Conservation (phyloP, 768 basidiomycete genomes). For the Megacollybia marginata region DNA sequence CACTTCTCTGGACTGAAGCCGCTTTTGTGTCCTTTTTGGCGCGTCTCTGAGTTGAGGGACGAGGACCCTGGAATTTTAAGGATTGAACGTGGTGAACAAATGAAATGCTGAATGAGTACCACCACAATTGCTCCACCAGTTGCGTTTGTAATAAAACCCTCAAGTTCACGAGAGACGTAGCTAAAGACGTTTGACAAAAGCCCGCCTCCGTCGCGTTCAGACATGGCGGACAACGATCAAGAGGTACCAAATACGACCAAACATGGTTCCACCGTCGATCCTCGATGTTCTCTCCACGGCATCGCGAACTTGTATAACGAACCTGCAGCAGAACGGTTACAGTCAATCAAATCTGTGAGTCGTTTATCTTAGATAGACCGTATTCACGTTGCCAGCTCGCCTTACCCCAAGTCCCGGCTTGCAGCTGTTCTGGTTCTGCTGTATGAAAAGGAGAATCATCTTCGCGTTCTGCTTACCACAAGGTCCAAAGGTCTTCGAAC, state of each 20-base stretch:
- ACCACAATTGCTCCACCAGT: conserved; percentile 33
- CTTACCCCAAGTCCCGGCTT: conserved; percentile 14
- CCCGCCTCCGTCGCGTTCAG: conserved; percentile 17
- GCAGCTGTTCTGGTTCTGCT: conserved; percentile 74
- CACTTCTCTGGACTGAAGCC: too few relatives aligned
- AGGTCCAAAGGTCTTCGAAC: conserved; percentile 69
- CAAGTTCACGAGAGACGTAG: conserved; percentile 66
- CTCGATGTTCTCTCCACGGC: background rate
- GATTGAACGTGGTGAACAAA: too few relatives aligned
- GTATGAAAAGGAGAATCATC: conserved; percentile 58
- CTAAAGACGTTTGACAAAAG: conserved; percentile 57
- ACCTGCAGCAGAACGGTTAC: too few relatives aligned
- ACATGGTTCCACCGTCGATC: background rate
- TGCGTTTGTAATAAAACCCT: conserved; percentile 63
- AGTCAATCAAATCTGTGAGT: too few relatives aligned
- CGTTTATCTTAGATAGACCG: too few relatives aligned
- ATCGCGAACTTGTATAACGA: background rate
- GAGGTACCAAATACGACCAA: too few relatives aligned
- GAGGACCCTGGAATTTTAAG: conserved; percentile 3
- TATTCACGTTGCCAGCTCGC: too few relatives aligned
- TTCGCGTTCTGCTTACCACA: conserved; percentile 81
- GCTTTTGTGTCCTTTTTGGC: conserved; percentile 1
- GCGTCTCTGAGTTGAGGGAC: conserved; percentile 7
- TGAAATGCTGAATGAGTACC: conserved; percentile 3
- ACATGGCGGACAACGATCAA: background rate